Base-by-base conservation (phyloP, 441 rosid species). In the Dalechampia spathulata region DNA sequence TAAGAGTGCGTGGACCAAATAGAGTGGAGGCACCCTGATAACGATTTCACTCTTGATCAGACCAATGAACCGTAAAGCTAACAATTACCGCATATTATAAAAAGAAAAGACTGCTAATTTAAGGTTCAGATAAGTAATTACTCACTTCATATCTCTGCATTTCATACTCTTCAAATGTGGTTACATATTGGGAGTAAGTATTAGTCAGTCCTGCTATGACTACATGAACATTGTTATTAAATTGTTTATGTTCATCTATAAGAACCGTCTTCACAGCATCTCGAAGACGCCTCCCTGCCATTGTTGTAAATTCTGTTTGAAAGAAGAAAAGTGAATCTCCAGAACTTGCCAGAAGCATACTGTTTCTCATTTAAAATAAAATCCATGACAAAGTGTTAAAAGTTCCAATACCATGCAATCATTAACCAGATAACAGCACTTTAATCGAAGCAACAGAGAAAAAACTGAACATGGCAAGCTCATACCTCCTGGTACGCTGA, bases 211-310 rank as follows among this genome's bases (percentile, higher is more conserved):
- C 96, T 38, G 98, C 95, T 72, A 91, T 69, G 58, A 91, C 85
- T 50, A 91, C 85, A 58, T 84, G 93, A 69, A 81, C 75, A 55
- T 76, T 41, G 61, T 72, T 57, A 5, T 38, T 55, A 47, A 78
- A 75, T 58, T 85, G 75, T 55, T 58, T 64, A 40, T 71, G 65
- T 32, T 75, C 78, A 70, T 78, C 69, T 60, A 71, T 62, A 40
- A 91, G 89, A 52, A 86, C 76, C 1, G 72, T 32, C 75, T 79
- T 81, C 63, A 91, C 95, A 57, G 97, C 93, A 61, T 87, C 87
- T 17, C 97, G 83, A 59, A 93, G 97, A 28, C 89, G 95, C 76
- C 99, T 87, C 71, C 99, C 97, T 63, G 97, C 88, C 99, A 93
- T 93, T 61, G 99, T 87, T 43, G 96, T 83, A 61, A 90, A 93